A percentile compares a stretch with the other conserved stretches of the same genome.
phyloP scores from a whole-genome alignment of 2,329 filamentous ascomycete species.

The Fusarium pininemorale region DNA sequence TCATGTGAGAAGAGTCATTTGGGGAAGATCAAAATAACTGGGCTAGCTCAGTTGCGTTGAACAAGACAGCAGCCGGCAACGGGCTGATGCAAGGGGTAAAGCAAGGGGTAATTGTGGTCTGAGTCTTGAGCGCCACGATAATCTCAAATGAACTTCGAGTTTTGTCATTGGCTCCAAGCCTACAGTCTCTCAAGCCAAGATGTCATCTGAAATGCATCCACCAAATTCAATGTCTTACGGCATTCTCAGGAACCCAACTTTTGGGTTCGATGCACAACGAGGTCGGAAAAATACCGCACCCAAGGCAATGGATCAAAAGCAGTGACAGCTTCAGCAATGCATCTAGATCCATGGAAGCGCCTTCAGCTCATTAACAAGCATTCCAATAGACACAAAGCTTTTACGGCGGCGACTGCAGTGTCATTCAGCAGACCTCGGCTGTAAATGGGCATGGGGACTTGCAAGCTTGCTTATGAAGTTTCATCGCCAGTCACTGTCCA shows the following conservation, averaged over 20 bases:
- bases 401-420: no score
- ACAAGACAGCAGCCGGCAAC: fast-evolving
- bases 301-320: neutral
- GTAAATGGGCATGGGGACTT: neutral
- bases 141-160: neutral
- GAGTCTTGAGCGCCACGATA: neutral
- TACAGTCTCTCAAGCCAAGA: neutral
- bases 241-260: neutral
- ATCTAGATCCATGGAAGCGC: neutral
- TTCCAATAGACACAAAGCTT: neutral
- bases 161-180: neutral
- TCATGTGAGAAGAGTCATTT: neutral
- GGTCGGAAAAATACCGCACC: neutral
- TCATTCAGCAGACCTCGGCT: neutral
- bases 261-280: neutral
- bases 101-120: neutral
- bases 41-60: neutral
- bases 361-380: neutral
- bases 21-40: neutral
- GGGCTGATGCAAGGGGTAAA: neutral
- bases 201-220: neutral
- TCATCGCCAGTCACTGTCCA: neutral
- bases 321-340: neutral
- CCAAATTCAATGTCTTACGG: neutral
- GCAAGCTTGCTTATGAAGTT: neutral